phyloP scores from a whole-genome alignment of 108 stramenopile genomes.

The Mayamaea pseudoterrestris region DNA sequence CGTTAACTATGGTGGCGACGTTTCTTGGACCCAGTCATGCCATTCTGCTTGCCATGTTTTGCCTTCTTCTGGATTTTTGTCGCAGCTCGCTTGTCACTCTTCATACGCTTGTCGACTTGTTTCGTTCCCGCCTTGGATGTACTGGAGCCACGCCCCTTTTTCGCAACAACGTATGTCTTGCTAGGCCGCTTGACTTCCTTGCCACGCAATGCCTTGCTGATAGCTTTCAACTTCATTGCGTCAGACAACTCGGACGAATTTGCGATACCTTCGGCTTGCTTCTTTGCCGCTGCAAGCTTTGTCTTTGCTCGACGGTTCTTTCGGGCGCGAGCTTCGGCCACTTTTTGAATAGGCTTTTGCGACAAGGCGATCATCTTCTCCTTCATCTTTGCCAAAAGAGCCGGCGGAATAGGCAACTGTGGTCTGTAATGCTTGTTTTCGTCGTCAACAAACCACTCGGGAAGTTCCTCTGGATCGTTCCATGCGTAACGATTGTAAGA shows the following conservation, averaged over 20 bases:
- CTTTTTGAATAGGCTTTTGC: constrained; percentile 93
- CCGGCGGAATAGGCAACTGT: constrained; percentile 90
- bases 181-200: constrained; percentile 54
- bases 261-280: constrained; percentile 87
- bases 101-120: constrained; percentile 93
- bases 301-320: constrained; percentile 78
- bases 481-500: constrained; percentile 98
- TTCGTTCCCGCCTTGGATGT: constrained; percentile 85
- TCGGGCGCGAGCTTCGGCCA: constrained; percentile 95
- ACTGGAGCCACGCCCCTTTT: constrained; percentile 34
- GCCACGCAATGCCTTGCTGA: constrained; percentile 88
- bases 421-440: constrained; percentile 94
- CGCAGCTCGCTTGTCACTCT: constrained; percentile 76
- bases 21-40: constrained; percentile 61
- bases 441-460: constrained; percentile 98
- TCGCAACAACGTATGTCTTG: constrained; percentile 85
- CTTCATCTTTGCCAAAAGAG: constrained; percentile 93
- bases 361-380: constrained; percentile 75
- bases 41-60: constrained; percentile 72
- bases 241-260: constrained; percentile 87
- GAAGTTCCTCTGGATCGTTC: constrained; percentile 93
- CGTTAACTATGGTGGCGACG: constrained; percentile 54
- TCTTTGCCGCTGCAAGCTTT: constrained; percentile 88
- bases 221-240: constrained; percentile 92
- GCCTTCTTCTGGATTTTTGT: constrained; percentile 69